A percentile compares a stretch with the other conserved stretches of the same genome.
Evolutionary conservation across 257 asterid species (phyloP).

Genomic region (Gentiana straminea): DNA sequence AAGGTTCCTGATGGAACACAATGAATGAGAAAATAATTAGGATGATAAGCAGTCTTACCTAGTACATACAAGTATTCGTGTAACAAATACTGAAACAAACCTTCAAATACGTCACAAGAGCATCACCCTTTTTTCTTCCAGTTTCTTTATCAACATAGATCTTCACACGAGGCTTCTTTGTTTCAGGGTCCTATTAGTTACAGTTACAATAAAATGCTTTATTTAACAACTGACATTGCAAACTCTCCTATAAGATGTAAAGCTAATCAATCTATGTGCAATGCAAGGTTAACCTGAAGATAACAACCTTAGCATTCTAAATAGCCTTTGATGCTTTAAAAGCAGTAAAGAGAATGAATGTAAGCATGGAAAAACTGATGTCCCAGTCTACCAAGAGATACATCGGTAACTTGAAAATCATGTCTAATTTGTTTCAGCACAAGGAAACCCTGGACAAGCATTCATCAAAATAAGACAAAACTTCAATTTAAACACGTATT

Average conservation of each 20-base stretch:
- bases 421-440: too few relatives aligned
- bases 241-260: background rate
- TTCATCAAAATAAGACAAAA: too few relatives aligned
- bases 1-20: slow-evolving; percentile 59
- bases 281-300: too few relatives aligned
- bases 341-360: too few relatives aligned
- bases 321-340: background rate
- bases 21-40: background rate
- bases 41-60: too few relatives aligned
- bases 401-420: too few relatives aligned
- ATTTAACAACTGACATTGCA: background rate
- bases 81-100: slow-evolving; percentile 29
- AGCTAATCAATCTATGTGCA: background rate
- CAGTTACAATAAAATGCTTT: slow-evolving; percentile 1
- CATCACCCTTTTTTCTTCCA: slow-evolving; percentile 89
- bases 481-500: too few relatives aligned
- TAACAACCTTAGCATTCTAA: background rate
- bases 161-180: slow-evolving; percentile 86
- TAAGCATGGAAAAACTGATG: too few relatives aligned
- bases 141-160: slow-evolving; percentile 78
- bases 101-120: slow-evolving; percentile 83
- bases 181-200: slow-evolving; percentile 78
- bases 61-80: too few relatives aligned
- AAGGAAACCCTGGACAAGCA: too few relatives aligned
- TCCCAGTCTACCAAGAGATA: too few relatives aligned